Evolutionary conservation across 352 stramenopile genomes (phyloP).

Genomic region (Phytophthora pini): DNA sequence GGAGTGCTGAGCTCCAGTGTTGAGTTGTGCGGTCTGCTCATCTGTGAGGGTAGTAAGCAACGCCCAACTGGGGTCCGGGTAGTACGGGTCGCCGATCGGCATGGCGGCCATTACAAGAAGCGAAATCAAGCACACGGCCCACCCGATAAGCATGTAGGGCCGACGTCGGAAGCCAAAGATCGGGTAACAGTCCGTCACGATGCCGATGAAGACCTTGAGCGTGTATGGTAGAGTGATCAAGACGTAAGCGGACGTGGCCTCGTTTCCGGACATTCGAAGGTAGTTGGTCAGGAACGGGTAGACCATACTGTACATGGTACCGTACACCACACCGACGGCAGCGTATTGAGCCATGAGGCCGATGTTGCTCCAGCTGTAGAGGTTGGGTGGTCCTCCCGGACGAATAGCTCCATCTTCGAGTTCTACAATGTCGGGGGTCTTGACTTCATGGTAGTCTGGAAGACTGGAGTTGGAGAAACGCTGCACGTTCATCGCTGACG

Average conservation of each 20-base stretch:
- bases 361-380: conserved; percentile 36
- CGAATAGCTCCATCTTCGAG: conserved; percentile 46
- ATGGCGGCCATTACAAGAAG: conserved; percentile 36
- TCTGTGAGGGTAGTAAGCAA: conserved; percentile 15
- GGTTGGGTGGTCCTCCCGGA: conserved; percentile 28
- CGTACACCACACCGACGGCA: conserved; percentile 40
- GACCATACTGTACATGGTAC: conserved; percentile 34
- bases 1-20: conserved; percentile 32
- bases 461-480: conserved; percentile 26
- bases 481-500: conserved; percentile 15
- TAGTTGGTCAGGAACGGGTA: conserved; percentile 40
- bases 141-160: conserved; percentile 46
- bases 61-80: conserved; percentile 27
- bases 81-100: conserved; percentile 37
- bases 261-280: conserved; percentile 34
- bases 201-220: conserved; percentile 54
- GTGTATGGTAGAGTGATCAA: conserved; percentile 46
- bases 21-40: conserved; percentile 28
- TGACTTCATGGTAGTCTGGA: conserved; percentile 28
- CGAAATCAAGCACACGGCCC: conserved; percentile 36
- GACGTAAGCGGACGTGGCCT: conserved; percentile 36
- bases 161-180: conserved; percentile 51
- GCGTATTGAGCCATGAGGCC: conserved; percentile 45
- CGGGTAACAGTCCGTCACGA: conserved; percentile 49
- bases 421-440: conserved; percentile 22